phyloP scores from a whole-genome alignment of 495 filamentous ascomycete genomes.

The Talaromyces thailandensis region DNA sequence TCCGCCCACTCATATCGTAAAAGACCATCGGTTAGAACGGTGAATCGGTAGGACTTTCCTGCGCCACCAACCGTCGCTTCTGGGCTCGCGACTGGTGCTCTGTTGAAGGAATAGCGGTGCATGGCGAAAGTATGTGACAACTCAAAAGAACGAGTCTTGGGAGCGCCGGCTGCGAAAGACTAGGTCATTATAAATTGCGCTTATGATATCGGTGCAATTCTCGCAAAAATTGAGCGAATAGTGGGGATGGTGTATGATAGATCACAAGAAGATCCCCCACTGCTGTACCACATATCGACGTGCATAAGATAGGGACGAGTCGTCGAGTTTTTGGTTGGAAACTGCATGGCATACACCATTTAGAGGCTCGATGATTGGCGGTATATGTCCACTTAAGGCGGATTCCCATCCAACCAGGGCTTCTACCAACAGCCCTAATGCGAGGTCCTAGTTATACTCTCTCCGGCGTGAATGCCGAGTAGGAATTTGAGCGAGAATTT shows the following conservation, averaged over 20 bases:
- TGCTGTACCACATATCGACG: neutral
- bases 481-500: neutral
- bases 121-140: constrained; percentile 7
- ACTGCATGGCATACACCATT: neutral
- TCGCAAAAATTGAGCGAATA: neutral
- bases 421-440: neutral
- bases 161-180: neutral
- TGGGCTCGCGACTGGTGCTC: constrained; percentile 33
- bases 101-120: constrained; percentile 35
- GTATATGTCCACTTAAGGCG: neutral
- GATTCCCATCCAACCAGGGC: neutral
- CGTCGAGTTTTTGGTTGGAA: neutral
- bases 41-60: constrained; percentile 41
- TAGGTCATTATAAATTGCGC: neutral
- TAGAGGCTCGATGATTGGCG: neutral
- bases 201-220: neutral
- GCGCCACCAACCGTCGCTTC: constrained; percentile 35
- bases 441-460: neutral
- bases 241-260: neutral
- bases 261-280: neutral
- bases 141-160: neutral
- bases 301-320: neutral
- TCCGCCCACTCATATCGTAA: constrained; percentile 50
- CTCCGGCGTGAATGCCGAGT: neutral
- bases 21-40: constrained; percentile 39